phyloP scores from a whole-genome alignment of 2,329 filamentous ascomycete species.

The Aspergillus vadensis region DNA sequence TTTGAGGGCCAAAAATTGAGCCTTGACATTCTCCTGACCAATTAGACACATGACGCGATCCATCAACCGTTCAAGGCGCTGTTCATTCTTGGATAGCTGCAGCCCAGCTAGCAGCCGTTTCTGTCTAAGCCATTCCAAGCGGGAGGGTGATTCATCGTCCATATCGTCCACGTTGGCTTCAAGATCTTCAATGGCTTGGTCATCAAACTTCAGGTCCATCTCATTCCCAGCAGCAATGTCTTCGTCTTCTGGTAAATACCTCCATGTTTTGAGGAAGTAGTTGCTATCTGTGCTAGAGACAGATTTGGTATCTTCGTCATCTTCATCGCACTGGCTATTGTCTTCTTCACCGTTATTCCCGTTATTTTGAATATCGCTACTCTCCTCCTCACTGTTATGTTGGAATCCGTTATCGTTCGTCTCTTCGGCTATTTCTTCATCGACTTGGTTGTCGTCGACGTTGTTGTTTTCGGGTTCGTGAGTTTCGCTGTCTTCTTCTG shows the following conservation, averaged over 20 bases:
- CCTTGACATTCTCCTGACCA: background rate
- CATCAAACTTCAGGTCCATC: background rate
- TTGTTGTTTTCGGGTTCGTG: background rate
- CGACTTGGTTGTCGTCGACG: background rate
- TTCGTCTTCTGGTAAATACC: background rate
- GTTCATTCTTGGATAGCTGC: background rate
- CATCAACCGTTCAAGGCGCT: background rate
- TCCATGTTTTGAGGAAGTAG: background rate
- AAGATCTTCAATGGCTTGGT: background rate
- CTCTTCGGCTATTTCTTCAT: background rate
- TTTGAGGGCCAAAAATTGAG: background rate
- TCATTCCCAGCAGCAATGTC: background rate
- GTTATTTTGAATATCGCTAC: background rate
- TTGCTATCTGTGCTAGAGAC: background rate
- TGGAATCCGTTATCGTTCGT: background rate
- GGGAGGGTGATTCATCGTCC: background rate
- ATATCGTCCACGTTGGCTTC: background rate
- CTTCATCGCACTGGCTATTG: background rate
- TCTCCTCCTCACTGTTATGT: background rate
- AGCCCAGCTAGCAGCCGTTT: background rate
- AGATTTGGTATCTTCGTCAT: background rate
- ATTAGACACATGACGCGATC: background rate
- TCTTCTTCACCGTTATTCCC: background rate
- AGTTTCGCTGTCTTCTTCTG: background rate
- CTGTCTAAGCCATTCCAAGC: background rate